These are phyloP conservation scores for Aspergillus tamarii DNA, from an alignment of 2,329 filamentous ascomycete genomes.

Conservation along the genomic window DNA sequence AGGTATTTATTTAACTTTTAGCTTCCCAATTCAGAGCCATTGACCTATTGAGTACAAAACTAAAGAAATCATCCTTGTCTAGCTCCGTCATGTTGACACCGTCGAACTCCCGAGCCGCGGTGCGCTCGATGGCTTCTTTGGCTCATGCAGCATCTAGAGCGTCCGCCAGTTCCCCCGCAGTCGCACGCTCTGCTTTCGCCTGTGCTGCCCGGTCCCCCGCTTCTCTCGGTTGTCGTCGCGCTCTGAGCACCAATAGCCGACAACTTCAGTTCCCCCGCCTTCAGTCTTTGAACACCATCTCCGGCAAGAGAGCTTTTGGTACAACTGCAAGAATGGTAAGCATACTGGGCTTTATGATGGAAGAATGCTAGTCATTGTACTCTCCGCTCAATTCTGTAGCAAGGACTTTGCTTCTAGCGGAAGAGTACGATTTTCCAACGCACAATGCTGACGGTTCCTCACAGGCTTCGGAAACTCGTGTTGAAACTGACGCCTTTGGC, in stretches of 20 bases:
- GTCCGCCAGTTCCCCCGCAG: slow-evolving; percentile 38
- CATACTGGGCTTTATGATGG: neutral
- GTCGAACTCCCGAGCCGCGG: slow-evolving; percentile 39
- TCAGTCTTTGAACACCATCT: slow-evolving; percentile 34
- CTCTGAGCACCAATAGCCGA: slow-evolving; percentile 37
- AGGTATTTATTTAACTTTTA: neutral
- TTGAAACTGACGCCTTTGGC: slow-evolving; percentile 96
- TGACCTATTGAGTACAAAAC: slow-evolving; percentile 1
- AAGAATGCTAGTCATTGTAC: neutral
- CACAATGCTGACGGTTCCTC: slow-evolving; percentile 14
- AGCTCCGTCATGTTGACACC: slow-evolving; percentile 36
- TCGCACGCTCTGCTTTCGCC: slow-evolving; percentile 32
- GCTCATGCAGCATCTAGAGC: slow-evolving; percentile 36
- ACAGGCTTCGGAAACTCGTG: slow-evolving; percentile 62
- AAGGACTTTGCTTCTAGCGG: neutral
- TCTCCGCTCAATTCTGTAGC: neutral
- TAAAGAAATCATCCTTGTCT: slow-evolving; percentile 7
- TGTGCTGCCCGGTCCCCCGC: slow-evolving; percentile 35
- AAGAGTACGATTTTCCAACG: neutral
- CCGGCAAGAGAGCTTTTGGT: slow-evolving; percentile 40
- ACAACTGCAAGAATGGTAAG: slow-evolving; percentile 44
- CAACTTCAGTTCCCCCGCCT: slow-evolving; percentile 40
- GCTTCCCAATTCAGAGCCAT: neutral
- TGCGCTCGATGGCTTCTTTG: slow-evolving; percentile 41
- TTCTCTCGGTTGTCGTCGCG: slow-evolving; percentile 28